Base-by-base conservation (phyloP, 2,329 filamentous ascomycete species). In the Pseudogymnoascus sp. region DNA sequence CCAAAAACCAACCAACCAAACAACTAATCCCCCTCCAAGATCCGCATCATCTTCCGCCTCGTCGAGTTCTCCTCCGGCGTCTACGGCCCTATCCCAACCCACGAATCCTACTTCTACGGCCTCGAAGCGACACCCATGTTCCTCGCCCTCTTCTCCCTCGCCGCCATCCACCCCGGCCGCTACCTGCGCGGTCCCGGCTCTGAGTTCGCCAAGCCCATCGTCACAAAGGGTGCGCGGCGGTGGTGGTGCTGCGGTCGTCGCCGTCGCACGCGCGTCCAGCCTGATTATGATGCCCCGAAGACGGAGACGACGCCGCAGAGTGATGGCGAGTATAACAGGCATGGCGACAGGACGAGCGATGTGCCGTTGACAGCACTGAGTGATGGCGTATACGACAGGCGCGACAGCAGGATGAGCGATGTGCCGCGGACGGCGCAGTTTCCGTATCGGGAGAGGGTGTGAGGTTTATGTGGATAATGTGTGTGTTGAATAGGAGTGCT, bases 11-110 rank as follows among this genome's bases (percentile, higher is more conserved):
- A n/a, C 41, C 6, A 46, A 14, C 6, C 2, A 12, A 22, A 10
- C 12, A 26, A 53, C 37, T n/a, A 19, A 53, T 22, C 2, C 12
- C 12, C 10, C 41, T 4, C 11, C n/a, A n/a, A 82, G 76, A 70
- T 79, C 28, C 81, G 85, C 35, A 86, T 88, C 70, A 79, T 85
- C 66, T 89, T 82, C 72, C 82, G 84, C 31, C 76, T 89, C 1
- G 72, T 77, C 61, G 84, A 88, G 70, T 88, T 82, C 68, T 76
- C 77, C 0, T 74, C 75, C 3, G 82, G 81, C 10, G 66, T 72
- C n/a, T 82, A 81, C 37, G 82, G 80, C 68, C 73, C 75, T 0
- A 73, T 83, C 19, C 77, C 81, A 0, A 77, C 72, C 43, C 75
- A 83, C 65, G 82, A 86, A 67, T 76, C 70, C 3, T 87, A 83